phyloP scores from a whole-genome alignment of 1,284 basidiomycete genomes.

The Neonothopanus nambi region DNA sequence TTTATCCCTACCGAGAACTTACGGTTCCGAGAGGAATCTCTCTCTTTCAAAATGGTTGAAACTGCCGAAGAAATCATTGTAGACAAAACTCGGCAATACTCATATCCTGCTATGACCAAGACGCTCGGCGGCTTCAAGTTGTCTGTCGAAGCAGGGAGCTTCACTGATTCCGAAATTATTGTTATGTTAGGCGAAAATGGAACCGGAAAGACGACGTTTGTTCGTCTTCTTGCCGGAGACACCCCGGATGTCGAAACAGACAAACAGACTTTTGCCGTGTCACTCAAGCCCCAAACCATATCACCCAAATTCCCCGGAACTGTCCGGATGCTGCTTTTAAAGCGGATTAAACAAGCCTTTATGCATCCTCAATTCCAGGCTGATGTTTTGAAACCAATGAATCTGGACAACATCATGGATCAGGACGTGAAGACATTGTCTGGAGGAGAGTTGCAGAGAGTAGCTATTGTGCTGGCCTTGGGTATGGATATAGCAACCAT shows the following conservation, averaged over 20 bases:
- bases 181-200: conserved; percentile 98
- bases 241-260: conserved; percentile 83
- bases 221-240: conserved; percentile 89
- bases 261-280: conserved; percentile 80
- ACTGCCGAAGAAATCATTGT: conserved; percentile 84
- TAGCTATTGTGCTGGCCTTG: conserved; percentile 89
- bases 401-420: conserved; percentile 88
- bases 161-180: conserved; percentile 96
- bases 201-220: conserved; percentile 96
- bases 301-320: conserved; percentile 94
- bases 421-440: conserved; percentile 96
- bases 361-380: conserved; percentile 98
- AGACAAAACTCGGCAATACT: conserved; percentile 84
- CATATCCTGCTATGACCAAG: conserved; percentile 94
- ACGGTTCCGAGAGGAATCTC: conserved; percentile 91
- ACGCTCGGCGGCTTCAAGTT: conserved; percentile 93
- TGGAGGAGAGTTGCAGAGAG: conserved; percentile 94
- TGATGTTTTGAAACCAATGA: conserved; percentile 97
- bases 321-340: conserved; percentile 89
- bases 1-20: conserved; percentile 98
- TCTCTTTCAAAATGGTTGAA: conserved; percentile 96
- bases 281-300: conserved; percentile 95
- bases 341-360: conserved; percentile 91
- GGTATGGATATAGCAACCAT: conserved; percentile 39
- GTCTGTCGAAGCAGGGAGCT: conserved; percentile 82